phyloP scores from a whole-genome alignment of 495 filamentous ascomycete species.

The Jackrogersella multiformis region DNA sequence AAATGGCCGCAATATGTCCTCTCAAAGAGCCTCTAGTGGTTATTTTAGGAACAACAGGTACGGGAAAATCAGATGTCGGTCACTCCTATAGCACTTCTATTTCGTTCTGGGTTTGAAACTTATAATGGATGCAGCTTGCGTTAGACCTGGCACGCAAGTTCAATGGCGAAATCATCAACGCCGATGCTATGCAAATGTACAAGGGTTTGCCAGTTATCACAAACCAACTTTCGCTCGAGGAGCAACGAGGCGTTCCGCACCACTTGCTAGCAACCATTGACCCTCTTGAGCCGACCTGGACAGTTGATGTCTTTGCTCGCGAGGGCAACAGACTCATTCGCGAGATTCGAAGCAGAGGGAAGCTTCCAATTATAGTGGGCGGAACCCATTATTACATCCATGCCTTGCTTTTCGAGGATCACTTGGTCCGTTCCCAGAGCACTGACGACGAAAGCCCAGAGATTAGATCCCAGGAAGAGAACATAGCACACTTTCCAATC shows the following conservation, averaged over 20 bases:
- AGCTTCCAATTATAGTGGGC: slow-evolving; percentile 89
- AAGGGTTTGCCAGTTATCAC: slow-evolving; percentile 92
- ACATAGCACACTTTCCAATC: slow-evolving; percentile 69
- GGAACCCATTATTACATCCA: slow-evolving; percentile 97
- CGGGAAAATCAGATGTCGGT: slow-evolving; percentile 94
- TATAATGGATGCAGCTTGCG: slow-evolving; percentile 71
- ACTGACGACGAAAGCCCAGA: slow-evolving; percentile 33
- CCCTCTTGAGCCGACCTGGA: slow-evolving; percentile 81
- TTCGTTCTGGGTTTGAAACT: too few species aligned
- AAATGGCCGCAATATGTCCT: slow-evolving; percentile 34
- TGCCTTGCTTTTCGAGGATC: slow-evolving; percentile 79
- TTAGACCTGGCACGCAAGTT: slow-evolving; percentile 84
- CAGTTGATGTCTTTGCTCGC: slow-evolving; percentile 74
- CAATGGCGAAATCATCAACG: slow-evolving; percentile 97
- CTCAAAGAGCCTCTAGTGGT: slow-evolving; percentile 72
- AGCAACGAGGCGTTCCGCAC: slow-evolving; percentile 85
- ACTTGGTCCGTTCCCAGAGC: slow-evolving; percentile 56
- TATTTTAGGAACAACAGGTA: slow-evolving; percentile 92
- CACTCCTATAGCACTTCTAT: background rate
- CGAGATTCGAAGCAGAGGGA: slow-evolving; percentile 78
- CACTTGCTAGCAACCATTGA: slow-evolving; percentile 84
- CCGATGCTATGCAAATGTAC: slow-evolving; percentile 99
- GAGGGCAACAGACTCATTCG: slow-evolving; percentile 74
- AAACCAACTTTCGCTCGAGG: slow-evolving; percentile 81
- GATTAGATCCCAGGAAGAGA: slow-evolving; percentile 45